A percentile compares a stretch with the other conserved stretches of the same genome.
Conservation (phyloP, 1,139 yeast species). For the Hansenula anomala region DNA sequence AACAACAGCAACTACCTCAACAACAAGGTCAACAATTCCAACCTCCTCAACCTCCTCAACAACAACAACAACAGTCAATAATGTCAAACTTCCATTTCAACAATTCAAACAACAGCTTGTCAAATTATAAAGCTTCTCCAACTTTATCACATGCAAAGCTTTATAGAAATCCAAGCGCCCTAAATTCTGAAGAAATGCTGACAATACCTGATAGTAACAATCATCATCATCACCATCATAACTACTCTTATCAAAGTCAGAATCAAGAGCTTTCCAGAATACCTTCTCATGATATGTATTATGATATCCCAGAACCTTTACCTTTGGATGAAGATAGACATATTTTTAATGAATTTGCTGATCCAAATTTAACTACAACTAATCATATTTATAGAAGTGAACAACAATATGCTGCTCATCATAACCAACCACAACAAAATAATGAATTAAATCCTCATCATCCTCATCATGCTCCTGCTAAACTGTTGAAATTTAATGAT, state of each 20-base stretch:
- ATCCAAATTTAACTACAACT: slow-evolving; percentile 31
- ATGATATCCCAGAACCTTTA: slow-evolving; percentile 18
- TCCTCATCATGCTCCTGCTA: slow-evolving; percentile 6
- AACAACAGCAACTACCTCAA: slow-evolving; percentile 22
- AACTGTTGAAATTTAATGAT: slow-evolving; percentile 21
- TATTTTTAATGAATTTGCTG: slow-evolving; percentile 33
- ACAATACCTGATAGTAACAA: slow-evolving; percentile 19
- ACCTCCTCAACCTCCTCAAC: slow-evolving; percentile 2
- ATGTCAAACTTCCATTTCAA: slow-evolving; percentile 6
- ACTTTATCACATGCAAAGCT: slow-evolving; percentile 10
- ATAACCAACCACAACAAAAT: no score
- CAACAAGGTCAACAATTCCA: not conserved
- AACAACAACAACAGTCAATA: not conserved
- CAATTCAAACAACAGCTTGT: slow-evolving; percentile 7
- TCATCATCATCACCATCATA: slow-evolving; percentile 5
- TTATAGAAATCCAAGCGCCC: slow-evolving; percentile 17
- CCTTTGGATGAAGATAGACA: slow-evolving; percentile 8
- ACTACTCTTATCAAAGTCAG: slow-evolving; percentile 8
- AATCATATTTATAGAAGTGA: slow-evolving; percentile 8
- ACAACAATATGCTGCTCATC: slow-evolving; percentile 1
- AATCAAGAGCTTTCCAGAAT: slow-evolving; percentile 11
- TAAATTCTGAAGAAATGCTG: slow-evolving; percentile 21
- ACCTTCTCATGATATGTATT: slow-evolving; percentile 23
- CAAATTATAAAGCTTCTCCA: slow-evolving; percentile 8
- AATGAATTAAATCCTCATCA: not conserved